phyloP scores from a whole-genome alignment of 345 rosid genomes.

The Turnera subulata region DNA sequence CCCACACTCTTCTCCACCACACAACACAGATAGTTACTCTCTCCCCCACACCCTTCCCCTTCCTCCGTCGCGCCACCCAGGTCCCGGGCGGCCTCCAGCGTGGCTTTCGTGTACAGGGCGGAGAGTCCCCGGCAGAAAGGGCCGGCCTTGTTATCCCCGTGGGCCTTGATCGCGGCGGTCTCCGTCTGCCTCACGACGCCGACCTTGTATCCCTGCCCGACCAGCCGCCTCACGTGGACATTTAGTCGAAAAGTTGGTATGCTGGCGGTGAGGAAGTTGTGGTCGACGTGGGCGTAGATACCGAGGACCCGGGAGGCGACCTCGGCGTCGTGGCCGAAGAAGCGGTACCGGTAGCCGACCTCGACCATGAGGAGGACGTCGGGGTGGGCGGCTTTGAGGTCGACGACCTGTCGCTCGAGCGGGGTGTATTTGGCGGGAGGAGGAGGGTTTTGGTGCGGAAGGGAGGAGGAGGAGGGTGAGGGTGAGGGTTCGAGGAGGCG shows the following conservation, averaged over 20 bases:
- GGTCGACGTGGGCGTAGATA: constrained; percentile 77
- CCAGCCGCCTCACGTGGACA: constrained; percentile 80
- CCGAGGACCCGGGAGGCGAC: constrained; percentile 72
- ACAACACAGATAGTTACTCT: constrained; percentile 71
- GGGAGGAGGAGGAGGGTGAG: constrained; percentile 3
- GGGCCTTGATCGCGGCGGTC: constrained; percentile 89
- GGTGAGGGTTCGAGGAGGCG: constrained; percentile 35
- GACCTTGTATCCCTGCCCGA: constrained; percentile 77
- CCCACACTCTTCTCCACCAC: constrained; percentile 53
- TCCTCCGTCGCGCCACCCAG: constrained; percentile 52
- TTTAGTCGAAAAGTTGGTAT: constrained; percentile 84
- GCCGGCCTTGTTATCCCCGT: constrained; percentile 50
- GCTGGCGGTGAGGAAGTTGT: constrained; percentile 79
- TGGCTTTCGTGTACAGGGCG: constrained; percentile 83
- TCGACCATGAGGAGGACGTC: constrained; percentile 88
- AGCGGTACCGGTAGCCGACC: constrained; percentile 87
- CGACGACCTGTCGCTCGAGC: constrained; percentile 74
- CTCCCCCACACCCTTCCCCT: constrained; percentile 64
- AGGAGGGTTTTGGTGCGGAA: constrained; percentile 22
- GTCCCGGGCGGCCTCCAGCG: constrained; percentile 86
- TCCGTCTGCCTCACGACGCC: constrained; percentile 98
- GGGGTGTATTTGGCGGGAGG: constrained; percentile 48
- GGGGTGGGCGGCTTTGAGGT: constrained; percentile 55
- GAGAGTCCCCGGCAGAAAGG: constrained; percentile 83
- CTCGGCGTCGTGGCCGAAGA: constrained; percentile 90